Evolutionary conservation across 2,329 filamentous ascomycete genomes (phyloP), one percentile per base, ranked within the genome.

Genomic region (Colletotrichum tanaceti): DNA sequence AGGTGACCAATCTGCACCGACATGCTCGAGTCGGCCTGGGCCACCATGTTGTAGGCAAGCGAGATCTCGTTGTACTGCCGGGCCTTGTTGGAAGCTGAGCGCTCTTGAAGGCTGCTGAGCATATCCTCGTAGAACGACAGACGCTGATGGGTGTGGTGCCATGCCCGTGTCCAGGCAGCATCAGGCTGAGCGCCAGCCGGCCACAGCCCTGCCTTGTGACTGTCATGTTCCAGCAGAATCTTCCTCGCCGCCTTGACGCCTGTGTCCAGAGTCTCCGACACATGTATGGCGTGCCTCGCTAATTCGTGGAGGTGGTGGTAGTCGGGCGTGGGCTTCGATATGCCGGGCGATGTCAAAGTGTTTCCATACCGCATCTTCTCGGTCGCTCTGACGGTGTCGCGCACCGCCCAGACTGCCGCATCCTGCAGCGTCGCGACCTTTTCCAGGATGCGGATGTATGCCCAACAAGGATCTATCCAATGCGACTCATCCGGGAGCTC

Each of bases 51-150:
- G 73, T 83, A 86, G 0, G 79, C 73, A 69, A 90, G 78, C 65
- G 89, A 76, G 76, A 90, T 81, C 82, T 90, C 75, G 78, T 89
- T 76, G 75, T 85, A 58, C 73, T 90, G 77, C 66, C 88, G 71
- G 16, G 81, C 76, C 14, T 79, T 77, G 72, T 81, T 84, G 0
- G 82, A 78, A 0, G 69, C 68, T 0, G 81, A 77, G 14, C 83
- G 77, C 13, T 74, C 70, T 2, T 76, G 75, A 0, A 83, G 74
- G 58, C 76, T 79, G 18, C 72, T 68, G 1, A 82, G 58, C 18
- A 80, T 75, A 20, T 78, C 74, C 35, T 77, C 73, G 44, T 73
- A 75, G 61, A 77, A 80, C 0, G 72, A 65, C 5, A 84, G 73
- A 4, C 77, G 72, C 38, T 76, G 70, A 28, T 76, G 74, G 0